Evolutionary conservation across 306 rosid genomes (phyloP).

Genomic region (Trifolium subterraneum): DNA sequence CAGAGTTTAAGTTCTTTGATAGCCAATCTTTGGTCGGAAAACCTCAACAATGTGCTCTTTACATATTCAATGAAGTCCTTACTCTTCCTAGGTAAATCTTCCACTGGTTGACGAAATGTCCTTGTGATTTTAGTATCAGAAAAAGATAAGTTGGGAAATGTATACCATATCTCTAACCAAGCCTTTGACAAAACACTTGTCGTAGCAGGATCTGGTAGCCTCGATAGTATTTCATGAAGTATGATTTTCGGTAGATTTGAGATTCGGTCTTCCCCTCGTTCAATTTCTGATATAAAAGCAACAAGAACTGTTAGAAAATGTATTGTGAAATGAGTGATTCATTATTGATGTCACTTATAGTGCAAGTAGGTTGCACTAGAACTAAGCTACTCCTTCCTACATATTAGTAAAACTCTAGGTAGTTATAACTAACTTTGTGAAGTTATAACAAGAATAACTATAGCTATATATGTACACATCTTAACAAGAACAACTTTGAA

Average conservation of each 20-base stretch:
- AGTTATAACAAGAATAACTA: too few relatives aligned
- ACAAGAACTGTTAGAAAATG: too few relatives aligned
- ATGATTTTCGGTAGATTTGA: conserved; percentile 38
- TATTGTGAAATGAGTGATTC: too few relatives aligned
- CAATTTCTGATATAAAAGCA: conserved; percentile 5
- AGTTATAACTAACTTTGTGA: too few relatives aligned
- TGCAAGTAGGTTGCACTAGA: too few relatives aligned
- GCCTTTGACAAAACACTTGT: conserved; percentile 47
- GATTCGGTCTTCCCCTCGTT: conserved; percentile 29
- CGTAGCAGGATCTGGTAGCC: conserved; percentile 42
- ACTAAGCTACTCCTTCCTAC: too few relatives aligned
- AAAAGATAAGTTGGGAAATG: neutral
- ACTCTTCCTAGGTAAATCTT: neutral
- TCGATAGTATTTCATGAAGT: conserved; percentile 47
- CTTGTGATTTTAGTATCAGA: too few relatives aligned
- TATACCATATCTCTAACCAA: conserved; percentile 30
- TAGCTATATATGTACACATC: too few relatives aligned
- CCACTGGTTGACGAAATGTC: neutral
- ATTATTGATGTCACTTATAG: too few relatives aligned
- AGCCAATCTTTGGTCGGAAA: conserved; percentile 4
- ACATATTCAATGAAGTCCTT: conserved; percentile 34
- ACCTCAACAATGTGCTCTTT: conserved; percentile 31
- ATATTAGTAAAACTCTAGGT: too few relatives aligned
- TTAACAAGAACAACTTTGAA: too few relatives aligned
- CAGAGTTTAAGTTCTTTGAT: conserved; percentile 38